Base-by-base conservation (phyloP, 2,329 filamentous ascomycete species). In the Zymoseptoria brevis region DNA sequence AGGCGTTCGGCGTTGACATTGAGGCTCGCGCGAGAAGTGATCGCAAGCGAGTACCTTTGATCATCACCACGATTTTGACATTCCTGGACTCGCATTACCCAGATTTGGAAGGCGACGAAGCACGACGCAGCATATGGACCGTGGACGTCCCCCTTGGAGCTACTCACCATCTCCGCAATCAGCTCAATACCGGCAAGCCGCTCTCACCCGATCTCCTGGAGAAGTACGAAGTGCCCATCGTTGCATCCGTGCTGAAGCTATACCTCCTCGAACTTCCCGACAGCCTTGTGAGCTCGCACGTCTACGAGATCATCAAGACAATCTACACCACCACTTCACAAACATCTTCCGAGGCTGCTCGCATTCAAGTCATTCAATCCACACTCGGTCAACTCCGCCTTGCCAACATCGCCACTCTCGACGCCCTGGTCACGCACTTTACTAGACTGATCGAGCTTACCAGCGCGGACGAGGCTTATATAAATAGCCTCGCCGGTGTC, bases 231-330 rank as follows among this genome's bases (percentile, higher is more conserved):
- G 88, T 99, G 67, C 90, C 94, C 53, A 93, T 95, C 65, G 88
- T 97, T 72, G 94, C 94, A 53, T 93, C 90, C 71, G 84, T 95
- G 67, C 78, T 99, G 63, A 97, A 96, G 75, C 80, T 99, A 57
- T 99, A 99, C 72, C 84, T 99, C 50, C 83, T 96, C 64, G 94
- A 99, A 77, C 83, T 99, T 59, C 94, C 94, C 70, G 94, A 99
- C 75, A 97, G 94, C n/a, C 82, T 99, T 62, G 93, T 99, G 62
- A 97, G 94, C 58, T 96, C 91, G 49, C 93, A 97, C 73, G 91
- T 99, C 60, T 99, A 99, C 74, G 95, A 99, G 77, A 97, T 99
- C 71, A 87, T 99, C 72, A 92, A 96, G 77, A 97, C 91, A 1
- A 95, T 99, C 65, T 99, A 99, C 78, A 87, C 86, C 53, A 91